These are phyloP conservation scores for Euphrasia arctica DNA, from an alignment of 305 asterid species.

Conservation along the genomic window DNA sequence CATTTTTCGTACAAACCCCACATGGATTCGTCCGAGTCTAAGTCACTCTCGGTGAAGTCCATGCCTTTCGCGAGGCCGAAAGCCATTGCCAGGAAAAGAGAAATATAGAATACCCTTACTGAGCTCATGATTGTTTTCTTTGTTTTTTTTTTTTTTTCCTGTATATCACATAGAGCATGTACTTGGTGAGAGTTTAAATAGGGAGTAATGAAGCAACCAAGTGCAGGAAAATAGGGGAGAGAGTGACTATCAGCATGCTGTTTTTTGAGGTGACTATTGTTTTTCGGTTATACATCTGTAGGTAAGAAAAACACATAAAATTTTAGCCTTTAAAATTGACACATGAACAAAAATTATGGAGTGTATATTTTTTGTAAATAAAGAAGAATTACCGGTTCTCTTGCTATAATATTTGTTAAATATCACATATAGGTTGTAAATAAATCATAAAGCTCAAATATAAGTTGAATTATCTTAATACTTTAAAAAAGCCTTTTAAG, in stretches of 20 bases:
- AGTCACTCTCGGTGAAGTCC: constrained; percentile 68
- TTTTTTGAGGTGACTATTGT: constrained; percentile 34
- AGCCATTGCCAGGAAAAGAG: constrained; percentile 36
- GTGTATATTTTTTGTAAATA: too few species aligned
- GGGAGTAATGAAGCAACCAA: constrained; percentile 26
- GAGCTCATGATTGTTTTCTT: constrained; percentile 25
- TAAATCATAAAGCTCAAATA: too few species aligned
- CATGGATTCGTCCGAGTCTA: constrained; percentile 59
- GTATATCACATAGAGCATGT: background rate
- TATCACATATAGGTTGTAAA: too few species aligned
- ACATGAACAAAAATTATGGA: too few species aligned
- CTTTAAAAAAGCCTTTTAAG: too few species aligned
- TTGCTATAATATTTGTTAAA: too few species aligned
- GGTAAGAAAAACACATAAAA: too few species aligned
- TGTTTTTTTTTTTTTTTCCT: too few species aligned
- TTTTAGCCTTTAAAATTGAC: too few species aligned
- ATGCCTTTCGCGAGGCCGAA: constrained; percentile 43
- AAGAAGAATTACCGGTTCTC: too few species aligned
- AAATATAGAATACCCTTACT: constrained; percentile 35
- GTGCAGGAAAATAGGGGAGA: constrained; percentile 27
- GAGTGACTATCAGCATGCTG: constrained; percentile 24
- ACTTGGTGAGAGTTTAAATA: constrained; percentile 9
- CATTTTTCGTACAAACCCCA: constrained; percentile 71
- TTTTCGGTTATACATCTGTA: too few species aligned
- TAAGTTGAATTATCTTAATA: too few species aligned